Evolutionary conservation across 176 grass and related monocot genomes (phyloP), one percentile per base, ranked within the genome.

Genomic region (Poa pratensis): DNA sequence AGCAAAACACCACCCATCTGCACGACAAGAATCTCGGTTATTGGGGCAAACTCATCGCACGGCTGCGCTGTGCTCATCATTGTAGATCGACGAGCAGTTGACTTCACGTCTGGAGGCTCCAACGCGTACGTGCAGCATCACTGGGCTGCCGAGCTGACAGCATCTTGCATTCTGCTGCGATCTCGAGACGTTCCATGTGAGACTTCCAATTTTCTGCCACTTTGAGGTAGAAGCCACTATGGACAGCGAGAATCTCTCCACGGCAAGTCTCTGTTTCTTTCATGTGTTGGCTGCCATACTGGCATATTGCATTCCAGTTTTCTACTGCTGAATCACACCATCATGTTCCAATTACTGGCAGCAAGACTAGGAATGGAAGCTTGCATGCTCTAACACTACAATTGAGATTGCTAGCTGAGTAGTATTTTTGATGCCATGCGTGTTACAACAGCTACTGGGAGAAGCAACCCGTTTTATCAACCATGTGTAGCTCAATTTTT

Each of bases 321-420:
- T 51, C 26, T 57, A 78, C 22, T 2, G 24, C 34, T 60, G 11
- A 45, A 23, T 63, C 22, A 79, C 57, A 63, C 18, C 61, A 39
- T 59, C 26, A 71, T 73, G 65, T 46, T 79, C 66, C 73, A 60
- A 40, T 59, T 62, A 57, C 35, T 84, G 69, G 39, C 80, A 84
- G 17, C 61, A 84, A 75, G 81, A 77, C 75, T 75, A 50, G 16
- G 59, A 69, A 84, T 18, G 76, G 18, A 11, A 79, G 40, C 61
- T 66, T 79, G 51, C 49, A 19, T 51, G 23, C 49, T 77, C n/a
- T 10, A 40, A 52, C 26, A 35, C 14, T 35, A 24, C 10, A 40
- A 43, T 60, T 19, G 13, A 60, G 7, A 60, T 24, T 65, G 24
- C 46, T 80, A 42, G 45, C 5, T 32, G 62, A 65, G 62, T 65